Base-by-base conservation (phyloP, 2,329 filamentous ascomycete genomes). In the Alternaria rosae region DNA sequence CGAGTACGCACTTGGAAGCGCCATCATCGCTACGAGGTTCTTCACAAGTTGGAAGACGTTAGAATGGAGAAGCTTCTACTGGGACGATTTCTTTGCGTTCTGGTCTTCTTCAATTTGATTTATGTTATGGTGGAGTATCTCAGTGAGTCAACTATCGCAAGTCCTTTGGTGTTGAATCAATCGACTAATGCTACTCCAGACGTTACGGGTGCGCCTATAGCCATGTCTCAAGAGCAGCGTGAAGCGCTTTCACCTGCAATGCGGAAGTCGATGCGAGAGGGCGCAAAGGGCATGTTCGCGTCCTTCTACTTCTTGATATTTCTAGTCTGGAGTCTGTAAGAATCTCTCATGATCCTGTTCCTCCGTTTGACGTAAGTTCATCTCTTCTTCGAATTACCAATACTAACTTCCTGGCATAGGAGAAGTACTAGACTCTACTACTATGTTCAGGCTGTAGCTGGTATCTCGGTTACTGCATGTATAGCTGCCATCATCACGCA, bases 201-300 rank as follows among this genome's bases (percentile, higher is more conserved):
- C 3, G 17, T 47, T 6, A 54, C 8, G 13, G 42, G 30, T 15
- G 56, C 50, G 41, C 55, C 55, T 5, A 57, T 57, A 57, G 47
- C 55, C 17, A 30, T 57, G 55, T 43, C 55, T 8, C 45, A 57
- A 30, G 35, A 44, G 11, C 55, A 57, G 35, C 55, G 45, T 28
- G 55, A 59, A 35, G 30, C 50, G 6, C 50, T 47, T 20, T 9
- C 48, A 13, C 28, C 48, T 11, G 41, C 15, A 15, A 54, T 13
- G 23, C 28, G 41, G 9, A 59, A 44, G 28, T 59, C 41, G 4
- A 54, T 54, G 56, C 21, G 47, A 30, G 48, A 59, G 52, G 48
- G 41, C 7, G 48, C 41, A 41, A 59, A 54, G 50, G 56, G 21
- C 2, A 42, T 59, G 26, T 41, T 59, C 28, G 48, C 28, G 1